Evolutionary conservation across 2,329 filamentous ascomycete genomes (phyloP).

Genomic region (Exophiala lecanii-corni): DNA sequence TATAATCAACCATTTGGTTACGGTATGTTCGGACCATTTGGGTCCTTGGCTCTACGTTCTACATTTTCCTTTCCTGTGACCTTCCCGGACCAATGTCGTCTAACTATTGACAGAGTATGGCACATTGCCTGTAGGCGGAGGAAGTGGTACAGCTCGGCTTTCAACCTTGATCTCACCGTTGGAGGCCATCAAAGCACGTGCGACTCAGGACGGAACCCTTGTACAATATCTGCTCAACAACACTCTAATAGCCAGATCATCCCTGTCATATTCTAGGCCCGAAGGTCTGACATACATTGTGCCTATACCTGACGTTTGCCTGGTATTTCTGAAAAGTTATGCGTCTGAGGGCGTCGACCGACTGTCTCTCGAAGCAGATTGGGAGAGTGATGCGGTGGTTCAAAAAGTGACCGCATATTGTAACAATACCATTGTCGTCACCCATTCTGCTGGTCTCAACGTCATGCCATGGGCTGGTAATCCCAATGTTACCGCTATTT

Average conservation of each 20-base stretch:
- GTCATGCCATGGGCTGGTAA: constrained; percentile 30
- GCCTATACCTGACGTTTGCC: constrained; percentile 44
- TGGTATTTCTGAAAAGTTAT: constrained; percentile 58
- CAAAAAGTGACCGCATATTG: constrained; percentile 43
- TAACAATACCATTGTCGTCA: constrained; percentile 50
- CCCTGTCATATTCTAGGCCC: constrained; percentile 5
- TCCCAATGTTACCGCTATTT: constrained; percentile 71
- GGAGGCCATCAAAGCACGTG: constrained; percentile 29
- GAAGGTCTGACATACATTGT: constrained; percentile 9
- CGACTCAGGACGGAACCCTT: constrained; percentile 24
- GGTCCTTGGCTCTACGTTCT: constrained; percentile 73
- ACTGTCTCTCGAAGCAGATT: constrained; percentile 37
- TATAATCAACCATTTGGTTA: constrained; percentile 12
- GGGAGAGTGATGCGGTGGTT: constrained; percentile 41
- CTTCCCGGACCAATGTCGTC: too few species aligned
- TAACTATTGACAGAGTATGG: constrained; percentile 21
- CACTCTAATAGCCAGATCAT: constrained; percentile 29
- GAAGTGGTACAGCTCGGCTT: constrained; percentile 30
- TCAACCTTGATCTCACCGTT: constrained; percentile 30
- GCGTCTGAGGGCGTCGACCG: constrained; percentile 45
- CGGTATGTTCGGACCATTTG: constrained; percentile 41
- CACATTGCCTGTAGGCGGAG: constrained; percentile 28
- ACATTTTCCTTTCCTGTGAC: constrained; percentile 4
- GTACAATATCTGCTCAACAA: constrained; percentile 40
- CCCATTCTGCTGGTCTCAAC: constrained; percentile 41